Base-by-base conservation (phyloP, 371 early-diverging fungal species). In the Amoeboaphelidium protococcarum region DNA sequence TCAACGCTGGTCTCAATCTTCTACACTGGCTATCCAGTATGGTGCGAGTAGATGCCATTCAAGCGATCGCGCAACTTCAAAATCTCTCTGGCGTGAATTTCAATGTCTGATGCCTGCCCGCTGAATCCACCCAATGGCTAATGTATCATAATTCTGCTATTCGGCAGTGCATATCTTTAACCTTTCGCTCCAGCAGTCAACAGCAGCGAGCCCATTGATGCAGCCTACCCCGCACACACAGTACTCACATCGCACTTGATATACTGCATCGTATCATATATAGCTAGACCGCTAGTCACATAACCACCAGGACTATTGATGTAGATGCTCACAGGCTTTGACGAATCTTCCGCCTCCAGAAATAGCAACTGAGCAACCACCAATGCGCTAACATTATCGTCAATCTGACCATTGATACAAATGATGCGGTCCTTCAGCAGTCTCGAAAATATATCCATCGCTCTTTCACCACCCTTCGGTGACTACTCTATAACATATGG, bases 31-130 rank as follows among this genome's bases (percentile, higher is more conserved):
- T 81, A 78, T 1, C 74, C 74, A 2, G 89, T 87, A 50, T 92
- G 94, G 26, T 73, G 69, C 46, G 73, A 71, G 53, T 89, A 91
- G 23, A 92, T 74, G 27, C 67, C 52, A 57, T 95, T 95, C 26
- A 92, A 60, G 12, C 80, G 63, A 54, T 79, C 77, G n/a, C 90
- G 67, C 0, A 82, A 74, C 26, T 80, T 72, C 40, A 95, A 63
- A 45, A 95, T 95, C 64, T 95, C 94, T 19, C 82, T 65, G 2
- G 94, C 94, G 53, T 91, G 92, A 49, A 92, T 95, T 10, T 82
- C 91, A 55, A 95, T 90, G 56, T 95, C 96, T 41, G 80, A 75
- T 2, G 96, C 96, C 61, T 90, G 96, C 6, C 96, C 92, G 24
- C 70, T 63, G n/a, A 90, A 88, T 16, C 96, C 92, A 19, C 96